A percentile compares a stretch with the other conserved stretches of the same genome.
These are phyloP conservation scores for Puccinellia tenuiflora DNA, from an alignment of 176 grass and related monocot species.

Conservation along the genomic window DNA sequence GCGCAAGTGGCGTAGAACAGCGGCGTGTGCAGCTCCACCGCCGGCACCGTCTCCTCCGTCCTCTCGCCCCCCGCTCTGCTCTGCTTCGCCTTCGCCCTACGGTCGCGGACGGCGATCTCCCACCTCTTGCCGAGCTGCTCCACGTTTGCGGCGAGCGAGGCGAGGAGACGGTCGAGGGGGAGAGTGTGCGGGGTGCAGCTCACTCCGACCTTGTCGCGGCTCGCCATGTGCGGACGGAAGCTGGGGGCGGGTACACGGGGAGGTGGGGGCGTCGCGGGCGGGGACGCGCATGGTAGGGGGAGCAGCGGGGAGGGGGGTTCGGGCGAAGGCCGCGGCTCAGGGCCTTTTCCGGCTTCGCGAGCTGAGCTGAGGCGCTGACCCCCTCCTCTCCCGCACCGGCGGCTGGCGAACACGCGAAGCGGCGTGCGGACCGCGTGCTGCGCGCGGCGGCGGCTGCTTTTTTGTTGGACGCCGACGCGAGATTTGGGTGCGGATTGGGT, in stretches of 20 bases:
- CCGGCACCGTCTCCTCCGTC: neutral
- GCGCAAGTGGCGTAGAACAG: constrained; percentile 63
- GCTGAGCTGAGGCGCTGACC: neutral
- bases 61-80: neutral
- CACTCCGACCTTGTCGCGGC: constrained; percentile 37
- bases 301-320: neutral
- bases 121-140: constrained; percentile 38
- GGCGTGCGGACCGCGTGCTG: constrained; percentile 4
- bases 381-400: neutral
- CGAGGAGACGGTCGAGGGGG: constrained; percentile 38
- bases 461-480: constrained; percentile 16
- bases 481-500: constrained; percentile 34
- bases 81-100: neutral
- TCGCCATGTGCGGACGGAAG: constrained; percentile 23
- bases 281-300: constrained; percentile 37
- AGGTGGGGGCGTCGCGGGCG: neutral
- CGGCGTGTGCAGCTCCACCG: constrained; percentile 60
- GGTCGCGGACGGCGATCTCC: constrained; percentile 28
- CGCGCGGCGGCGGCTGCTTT: neutral
- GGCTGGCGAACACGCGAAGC: neutral
- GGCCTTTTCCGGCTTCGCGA: neutral
- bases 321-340: constrained; percentile 20
- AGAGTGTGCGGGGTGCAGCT: constrained; percentile 28
- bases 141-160: constrained; percentile 32
- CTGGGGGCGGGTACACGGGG: neutral